Evolutionary conservation across 495 filamentous ascomycete genomes (phyloP).

Genomic region (Zalerion maritima): DNA sequence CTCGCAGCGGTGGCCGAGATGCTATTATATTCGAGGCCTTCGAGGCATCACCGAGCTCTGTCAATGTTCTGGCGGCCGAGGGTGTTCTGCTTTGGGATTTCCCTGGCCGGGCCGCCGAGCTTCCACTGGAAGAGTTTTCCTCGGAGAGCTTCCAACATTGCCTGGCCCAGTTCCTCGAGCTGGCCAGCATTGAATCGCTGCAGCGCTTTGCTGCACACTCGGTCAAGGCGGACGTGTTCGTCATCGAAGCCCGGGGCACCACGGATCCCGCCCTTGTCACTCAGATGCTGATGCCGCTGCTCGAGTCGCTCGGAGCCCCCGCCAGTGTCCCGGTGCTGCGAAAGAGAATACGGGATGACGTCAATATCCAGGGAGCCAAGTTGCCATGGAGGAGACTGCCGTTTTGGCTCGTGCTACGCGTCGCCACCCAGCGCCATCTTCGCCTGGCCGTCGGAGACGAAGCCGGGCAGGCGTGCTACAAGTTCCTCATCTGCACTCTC

Average conservation of each 20-base stretch:
- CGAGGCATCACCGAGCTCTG: conserved; percentile 36
- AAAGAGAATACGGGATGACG: conserved; percentile 47
- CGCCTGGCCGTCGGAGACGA: conserved; percentile 27
- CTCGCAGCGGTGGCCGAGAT: no score
- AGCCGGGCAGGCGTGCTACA: conserved; percentile 39
- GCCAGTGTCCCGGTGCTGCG: conserved; percentile 19
- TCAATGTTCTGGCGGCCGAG: conserved; percentile 27
- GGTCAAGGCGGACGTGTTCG: conserved; percentile 30
- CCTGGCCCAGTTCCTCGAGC: conserved; percentile 40
- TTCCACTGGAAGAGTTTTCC: conserved; percentile 27
- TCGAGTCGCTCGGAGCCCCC: conserved; percentile 35
- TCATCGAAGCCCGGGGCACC: conserved; percentile 41
- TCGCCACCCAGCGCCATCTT: conserved; percentile 35
- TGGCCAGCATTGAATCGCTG: conserved; percentile 40
- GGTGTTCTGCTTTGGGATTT: conserved; percentile 35
- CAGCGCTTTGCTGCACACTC: conserved; percentile 35
- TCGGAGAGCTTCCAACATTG: conserved; percentile 29
- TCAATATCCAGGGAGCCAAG: conserved; percentile 27
- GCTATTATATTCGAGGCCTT: conserved; percentile 36
- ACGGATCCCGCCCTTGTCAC: conserved; percentile 36
- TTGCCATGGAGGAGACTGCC: conserved; percentile 43
- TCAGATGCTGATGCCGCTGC: conserved; percentile 39
- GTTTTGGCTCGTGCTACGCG: conserved; percentile 45
- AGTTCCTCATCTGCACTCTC: conserved; percentile 34
- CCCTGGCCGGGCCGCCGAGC: conserved; percentile 30